Conservation (phyloP, 2,329 filamentous ascomycete genomes). For the Cryoendolithus antarcticus region DNA sequence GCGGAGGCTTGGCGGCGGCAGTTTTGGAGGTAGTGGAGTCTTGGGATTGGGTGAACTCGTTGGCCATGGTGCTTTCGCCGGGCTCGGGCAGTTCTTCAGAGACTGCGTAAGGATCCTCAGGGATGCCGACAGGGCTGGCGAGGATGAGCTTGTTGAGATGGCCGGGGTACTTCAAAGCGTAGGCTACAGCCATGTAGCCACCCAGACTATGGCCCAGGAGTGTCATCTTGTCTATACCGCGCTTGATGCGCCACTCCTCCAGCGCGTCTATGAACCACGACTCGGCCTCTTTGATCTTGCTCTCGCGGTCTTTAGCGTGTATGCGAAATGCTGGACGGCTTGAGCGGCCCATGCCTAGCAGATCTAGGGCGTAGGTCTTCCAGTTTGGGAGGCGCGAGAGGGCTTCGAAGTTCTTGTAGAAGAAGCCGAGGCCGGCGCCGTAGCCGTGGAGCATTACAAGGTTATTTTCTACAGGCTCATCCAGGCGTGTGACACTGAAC, state of each 20-base stretch:
- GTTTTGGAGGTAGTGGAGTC: constrained; percentile 32
- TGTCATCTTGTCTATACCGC: constrained; percentile 86
- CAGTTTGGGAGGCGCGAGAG: constrained; percentile 68
- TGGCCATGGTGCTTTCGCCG: constrained; percentile 56
- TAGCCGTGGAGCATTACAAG: constrained; percentile 96
- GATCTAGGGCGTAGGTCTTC: constrained; percentile 86
- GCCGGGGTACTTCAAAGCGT: constrained; percentile 92
- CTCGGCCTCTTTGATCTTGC: constrained; percentile 79
- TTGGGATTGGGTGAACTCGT: constrained; percentile 71
- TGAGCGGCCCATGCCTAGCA: constrained; percentile 89
- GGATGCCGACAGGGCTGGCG: constrained; percentile 86
- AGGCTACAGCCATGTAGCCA: constrained; percentile 88
- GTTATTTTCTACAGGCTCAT: constrained; percentile 68
- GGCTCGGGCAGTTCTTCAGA: constrained; percentile 69
- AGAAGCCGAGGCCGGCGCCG: constrained; percentile 89
- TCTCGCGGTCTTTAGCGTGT: constrained; percentile 64
- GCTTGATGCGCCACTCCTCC: constrained; percentile 85
- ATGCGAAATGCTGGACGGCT: constrained; percentile 74
- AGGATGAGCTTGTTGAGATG: constrained; percentile 91
- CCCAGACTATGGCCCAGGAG: constrained; percentile 86
- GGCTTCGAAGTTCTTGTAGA: constrained; percentile 94
- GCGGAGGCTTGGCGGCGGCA: constrained; percentile 30
- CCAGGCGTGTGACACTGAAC: constrained; percentile 75
- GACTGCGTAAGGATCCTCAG: constrained; percentile 84
- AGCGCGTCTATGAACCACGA: constrained; percentile 92